phyloP scores from a whole-genome alignment of 169 alveolate genomes.

The Amoebophrya sp. region DNA sequence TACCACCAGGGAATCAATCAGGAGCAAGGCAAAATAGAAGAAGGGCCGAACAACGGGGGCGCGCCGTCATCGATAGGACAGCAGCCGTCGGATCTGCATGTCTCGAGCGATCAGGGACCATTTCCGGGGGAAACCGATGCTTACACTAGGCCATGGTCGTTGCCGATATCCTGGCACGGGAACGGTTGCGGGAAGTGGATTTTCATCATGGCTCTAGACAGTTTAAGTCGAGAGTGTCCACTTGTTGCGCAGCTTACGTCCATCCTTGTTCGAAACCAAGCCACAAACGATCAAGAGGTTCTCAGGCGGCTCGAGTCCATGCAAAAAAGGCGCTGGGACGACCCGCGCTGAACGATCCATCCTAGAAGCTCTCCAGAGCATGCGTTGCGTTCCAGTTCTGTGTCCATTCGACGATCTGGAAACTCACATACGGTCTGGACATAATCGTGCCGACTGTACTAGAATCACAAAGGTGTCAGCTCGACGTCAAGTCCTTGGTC shows the following conservation, averaged over 20 bases:
- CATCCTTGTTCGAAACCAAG: not conserved
- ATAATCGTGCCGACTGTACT: not conserved
- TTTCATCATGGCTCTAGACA: slow-evolving; percentile 41
- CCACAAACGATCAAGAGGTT: not conserved
- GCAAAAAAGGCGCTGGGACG: slow-evolving; percentile 8
- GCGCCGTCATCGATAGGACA: not conserved
- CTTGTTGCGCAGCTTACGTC: slow-evolving; percentile 38
- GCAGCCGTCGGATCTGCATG: not conserved
- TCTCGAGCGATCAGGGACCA: not conserved
- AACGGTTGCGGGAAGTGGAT: slow-evolving; percentile 50
- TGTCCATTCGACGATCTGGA: not conserved
- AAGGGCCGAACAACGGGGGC: not conserved
- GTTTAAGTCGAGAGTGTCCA: slow-evolving; percentile 40
- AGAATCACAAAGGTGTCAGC: not conserved
- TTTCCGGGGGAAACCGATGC: not conserved
- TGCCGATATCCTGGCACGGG: slow-evolving; percentile 30
- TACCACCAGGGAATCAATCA: not conserved
- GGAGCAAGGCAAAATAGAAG: not conserved
- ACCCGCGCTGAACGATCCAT: not conserved
- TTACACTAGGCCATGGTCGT: not conserved
- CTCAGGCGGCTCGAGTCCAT: not conserved
- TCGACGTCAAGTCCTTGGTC: too few species aligned
- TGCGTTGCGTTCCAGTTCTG: too few species aligned
- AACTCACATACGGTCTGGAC: not conserved
- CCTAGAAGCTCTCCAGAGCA: too few species aligned